phyloP scores from a whole-genome alignment of 2,329 filamentous ascomycete genomes.

The Penicillium vulpinum region DNA sequence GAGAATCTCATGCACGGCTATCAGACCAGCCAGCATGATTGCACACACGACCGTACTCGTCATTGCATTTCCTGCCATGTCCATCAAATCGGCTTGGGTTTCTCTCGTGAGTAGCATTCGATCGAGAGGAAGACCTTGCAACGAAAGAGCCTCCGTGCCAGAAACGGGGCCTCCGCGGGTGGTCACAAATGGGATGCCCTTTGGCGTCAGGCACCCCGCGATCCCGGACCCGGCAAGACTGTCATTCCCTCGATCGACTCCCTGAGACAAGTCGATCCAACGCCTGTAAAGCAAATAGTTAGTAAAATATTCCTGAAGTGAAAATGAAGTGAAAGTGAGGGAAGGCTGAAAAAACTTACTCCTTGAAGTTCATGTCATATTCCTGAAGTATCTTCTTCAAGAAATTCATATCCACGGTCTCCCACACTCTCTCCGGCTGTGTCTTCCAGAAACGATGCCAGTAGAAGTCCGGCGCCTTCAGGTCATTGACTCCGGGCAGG shows the following conservation, averaged over 20 bases:
- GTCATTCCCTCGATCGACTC: slow-evolving; percentile 62
- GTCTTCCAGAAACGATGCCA: slow-evolving; percentile 52
- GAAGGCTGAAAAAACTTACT: slow-evolving; percentile 35
- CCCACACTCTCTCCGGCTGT: slow-evolving; percentile 62
- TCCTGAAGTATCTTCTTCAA: slow-evolving; percentile 52
- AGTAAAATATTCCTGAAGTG: not conserved
- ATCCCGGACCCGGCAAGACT: slow-evolving; percentile 54
- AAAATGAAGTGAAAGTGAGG: not conserved
- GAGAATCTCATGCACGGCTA: slow-evolving; percentile 40
- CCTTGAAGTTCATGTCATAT: slow-evolving; percentile 61
- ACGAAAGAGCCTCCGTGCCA: slow-evolving; percentile 61
- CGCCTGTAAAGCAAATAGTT: slow-evolving; percentile 29
- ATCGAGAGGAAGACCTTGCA: slow-evolving; percentile 69
- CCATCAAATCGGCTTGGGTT: slow-evolving; percentile 61
- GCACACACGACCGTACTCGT: slow-evolving; percentile 69
- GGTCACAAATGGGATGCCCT: slow-evolving; percentile 61
- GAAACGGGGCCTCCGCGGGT: slow-evolving; percentile 61
- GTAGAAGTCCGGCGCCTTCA: slow-evolving; percentile 57
- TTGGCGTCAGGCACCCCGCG: slow-evolving; percentile 67
- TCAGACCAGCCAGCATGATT: slow-evolving; percentile 60
- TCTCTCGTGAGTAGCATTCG: slow-evolving; percentile 65
- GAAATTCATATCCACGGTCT: slow-evolving; percentile 65
- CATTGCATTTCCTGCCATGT: slow-evolving; percentile 80
- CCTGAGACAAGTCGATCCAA: slow-evolving; percentile 68
- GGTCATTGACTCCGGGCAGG: slow-evolving; percentile 53